Conservation (phyloP, 2,329 filamentous ascomycete genomes). For the Fusarium acutatum region DNA sequence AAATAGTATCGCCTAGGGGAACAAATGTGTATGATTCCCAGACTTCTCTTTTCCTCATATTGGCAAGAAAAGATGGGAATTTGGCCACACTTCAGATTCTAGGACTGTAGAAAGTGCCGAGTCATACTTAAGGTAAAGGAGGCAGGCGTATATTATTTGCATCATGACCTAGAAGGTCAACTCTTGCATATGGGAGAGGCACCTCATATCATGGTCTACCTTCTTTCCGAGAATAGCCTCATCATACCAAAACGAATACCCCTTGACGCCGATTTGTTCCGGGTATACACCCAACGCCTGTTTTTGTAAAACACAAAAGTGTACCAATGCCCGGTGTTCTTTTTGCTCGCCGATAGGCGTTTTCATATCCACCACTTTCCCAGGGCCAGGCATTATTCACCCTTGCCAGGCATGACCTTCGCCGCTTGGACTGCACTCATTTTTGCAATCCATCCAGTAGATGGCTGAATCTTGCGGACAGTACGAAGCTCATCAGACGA, state of each 20-base stretch:
- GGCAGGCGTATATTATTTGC: neutral
- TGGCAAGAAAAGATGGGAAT: neutral
- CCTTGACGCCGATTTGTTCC: constrained; percentile 31
- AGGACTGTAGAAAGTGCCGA: neutral
- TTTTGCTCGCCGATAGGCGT: neutral
- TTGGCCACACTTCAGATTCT: neutral
- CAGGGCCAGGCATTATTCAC: constrained; percentile 50
- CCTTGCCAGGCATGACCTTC: constrained; percentile 76
- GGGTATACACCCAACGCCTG: constrained; percentile 39
- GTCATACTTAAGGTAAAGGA: neutral
- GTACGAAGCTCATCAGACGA: constrained; percentile 93
- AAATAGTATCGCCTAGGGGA: neutral
- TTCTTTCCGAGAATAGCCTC: neutral
- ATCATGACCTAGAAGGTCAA: neutral
- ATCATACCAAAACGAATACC: neutral
- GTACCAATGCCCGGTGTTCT: neutral
- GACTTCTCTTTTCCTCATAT: neutral
- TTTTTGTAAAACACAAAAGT: constrained; percentile 5
- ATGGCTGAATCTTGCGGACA: constrained; percentile 91
- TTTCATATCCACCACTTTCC: neutral
- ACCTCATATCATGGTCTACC: neutral
- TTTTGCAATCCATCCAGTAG: constrained; percentile 90
- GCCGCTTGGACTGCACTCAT: constrained; percentile 96
- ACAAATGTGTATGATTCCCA: neutral
- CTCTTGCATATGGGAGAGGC: neutral